Conservation (phyloP, 2,329 filamentous ascomycete species). For the Cladosporium austrohemisphaericum region DNA sequence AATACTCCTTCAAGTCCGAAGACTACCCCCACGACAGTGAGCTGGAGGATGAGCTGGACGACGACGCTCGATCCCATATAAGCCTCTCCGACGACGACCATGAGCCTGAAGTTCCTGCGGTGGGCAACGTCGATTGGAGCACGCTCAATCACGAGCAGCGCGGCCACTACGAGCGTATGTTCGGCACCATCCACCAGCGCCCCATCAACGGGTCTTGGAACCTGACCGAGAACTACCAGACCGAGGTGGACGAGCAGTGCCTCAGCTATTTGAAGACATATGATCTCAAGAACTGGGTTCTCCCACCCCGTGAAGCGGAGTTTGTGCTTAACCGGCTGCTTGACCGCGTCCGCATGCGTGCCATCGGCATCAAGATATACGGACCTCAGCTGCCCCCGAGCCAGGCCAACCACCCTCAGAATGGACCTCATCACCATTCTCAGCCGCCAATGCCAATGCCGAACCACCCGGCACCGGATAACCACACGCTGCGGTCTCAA, state of each 20-base stretch:
- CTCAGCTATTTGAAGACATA: conserved; percentile 28
- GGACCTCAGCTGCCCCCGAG: conserved; percentile 11
- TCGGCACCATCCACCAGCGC: conserved; percentile 19
- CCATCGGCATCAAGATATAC: conserved; percentile 26
- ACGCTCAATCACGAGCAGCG: conserved; percentile 2
- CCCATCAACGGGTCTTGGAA: conserved; percentile 25
- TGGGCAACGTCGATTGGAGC: background rate
- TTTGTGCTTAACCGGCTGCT: conserved; percentile 23
- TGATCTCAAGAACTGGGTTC: conserved; percentile 25
- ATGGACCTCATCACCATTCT: background rate
- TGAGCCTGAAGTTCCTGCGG: conserved; percentile 5
- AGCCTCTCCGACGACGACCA: conserved; percentile 19
- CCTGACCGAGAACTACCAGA: conserved; percentile 28
- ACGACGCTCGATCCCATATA: conserved; percentile 24
- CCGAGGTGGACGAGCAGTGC: conserved; percentile 23
- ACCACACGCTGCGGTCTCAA: conserved; percentile 4
- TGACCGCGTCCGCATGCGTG: conserved; percentile 27
- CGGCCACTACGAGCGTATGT: conserved; percentile 18
- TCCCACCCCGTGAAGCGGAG: conserved; percentile 20
- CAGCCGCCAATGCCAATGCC: background rate
- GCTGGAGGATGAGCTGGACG: conserved; percentile 15
- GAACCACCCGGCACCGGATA: background rate
- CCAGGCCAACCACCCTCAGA: background rate
- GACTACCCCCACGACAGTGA: conserved; percentile 17
- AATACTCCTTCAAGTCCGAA: conserved; percentile 21